Percentiles rank a stretch among this genome's conserved stretches.
These are phyloP conservation scores for Boechera divaricarpa DNA, from an alignment of 345 rosid genomes.

Conservation along the genomic window DNA sequence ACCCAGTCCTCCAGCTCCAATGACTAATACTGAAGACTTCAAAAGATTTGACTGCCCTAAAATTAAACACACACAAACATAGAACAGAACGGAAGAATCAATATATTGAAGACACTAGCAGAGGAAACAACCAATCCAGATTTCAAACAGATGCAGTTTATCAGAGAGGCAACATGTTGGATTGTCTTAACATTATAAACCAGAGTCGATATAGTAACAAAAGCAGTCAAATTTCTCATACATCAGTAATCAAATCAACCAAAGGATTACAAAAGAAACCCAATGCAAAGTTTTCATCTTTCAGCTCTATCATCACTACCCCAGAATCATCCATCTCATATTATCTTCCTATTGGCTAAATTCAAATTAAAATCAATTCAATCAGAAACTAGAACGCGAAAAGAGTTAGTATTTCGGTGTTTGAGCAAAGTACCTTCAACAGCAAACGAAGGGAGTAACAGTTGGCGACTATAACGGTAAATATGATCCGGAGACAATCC, in stretches of 20 bases:
- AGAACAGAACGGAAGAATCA: neutral
- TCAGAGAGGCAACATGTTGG: too few species aligned
- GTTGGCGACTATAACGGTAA: constrained; percentile 93
- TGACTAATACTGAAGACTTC: constrained; percentile 80
- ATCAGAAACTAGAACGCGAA: neutral
- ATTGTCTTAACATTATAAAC: too few species aligned
- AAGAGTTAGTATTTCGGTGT: neutral
- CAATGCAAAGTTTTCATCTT: constrained; percentile 14
- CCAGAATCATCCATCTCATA: neutral
- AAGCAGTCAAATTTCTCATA: neutral
- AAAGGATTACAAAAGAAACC: constrained; percentile 14
- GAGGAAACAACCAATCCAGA: neutral
- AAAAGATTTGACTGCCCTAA: constrained; percentile 77
- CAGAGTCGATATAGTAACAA: neutral
- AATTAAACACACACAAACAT: constrained; percentile 24
- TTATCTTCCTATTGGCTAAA: constrained; percentile 1
- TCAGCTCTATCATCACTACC: constrained; percentile 19
- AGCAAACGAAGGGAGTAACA: constrained; percentile 87
- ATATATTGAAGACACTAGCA: neutral
- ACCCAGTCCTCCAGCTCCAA: constrained; percentile 98
- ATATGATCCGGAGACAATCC: constrained; percentile 72
- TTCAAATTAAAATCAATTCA: neutral
- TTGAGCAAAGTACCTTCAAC: constrained; percentile 63
- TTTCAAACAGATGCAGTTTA: constrained; percentile 1
- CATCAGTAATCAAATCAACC: neutral